Conservation (phyloP, 139 green algal genomes). For the Trebouxia sp. region DNA sequence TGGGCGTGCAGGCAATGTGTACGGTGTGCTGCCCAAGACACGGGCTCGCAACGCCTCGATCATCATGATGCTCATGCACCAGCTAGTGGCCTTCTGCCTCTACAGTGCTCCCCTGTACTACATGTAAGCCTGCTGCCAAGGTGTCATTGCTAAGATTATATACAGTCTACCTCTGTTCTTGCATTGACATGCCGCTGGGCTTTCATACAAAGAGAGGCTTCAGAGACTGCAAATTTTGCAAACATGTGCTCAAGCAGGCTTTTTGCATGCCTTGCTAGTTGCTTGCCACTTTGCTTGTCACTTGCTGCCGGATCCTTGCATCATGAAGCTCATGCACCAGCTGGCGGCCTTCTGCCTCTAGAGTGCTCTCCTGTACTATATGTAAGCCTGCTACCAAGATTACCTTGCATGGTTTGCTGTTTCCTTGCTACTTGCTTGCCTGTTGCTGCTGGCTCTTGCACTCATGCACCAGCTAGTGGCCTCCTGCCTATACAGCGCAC, state of each 20-base stretch:
- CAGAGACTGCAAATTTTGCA: too few relatives aligned
- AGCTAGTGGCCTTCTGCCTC: slow-evolving; percentile 2
- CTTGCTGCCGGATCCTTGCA: too few relatives aligned
- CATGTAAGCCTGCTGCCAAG: not conserved
- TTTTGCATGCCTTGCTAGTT: too few relatives aligned
- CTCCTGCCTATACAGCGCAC: too few relatives aligned
- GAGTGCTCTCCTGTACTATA: not conserved
- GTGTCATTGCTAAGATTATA: not conserved
- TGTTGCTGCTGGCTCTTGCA: not conserved
- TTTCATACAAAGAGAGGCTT: too few relatives aligned
- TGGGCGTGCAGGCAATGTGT: not conserved
- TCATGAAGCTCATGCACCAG: slow-evolving; percentile 15
- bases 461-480: not conserved
- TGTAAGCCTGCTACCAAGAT: not conserved
- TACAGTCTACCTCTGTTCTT: too few relatives aligned
- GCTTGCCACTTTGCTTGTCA: too few relatives aligned
- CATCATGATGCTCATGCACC: slow-evolving; percentile 7
- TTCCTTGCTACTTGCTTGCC: not conserved
- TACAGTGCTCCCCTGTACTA: not conserved
- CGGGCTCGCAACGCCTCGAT: not conserved
- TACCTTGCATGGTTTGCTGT: not conserved
- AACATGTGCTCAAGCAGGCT: too few relatives aligned
- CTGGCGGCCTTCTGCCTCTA: slow-evolving; percentile 1
- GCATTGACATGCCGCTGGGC: too few relatives aligned
- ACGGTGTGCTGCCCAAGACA: slow-evolving; percentile 6